phyloP scores from a whole-genome alignment of 2,329 filamentous ascomycete genomes.

The Alternaria metachromatica region DNA sequence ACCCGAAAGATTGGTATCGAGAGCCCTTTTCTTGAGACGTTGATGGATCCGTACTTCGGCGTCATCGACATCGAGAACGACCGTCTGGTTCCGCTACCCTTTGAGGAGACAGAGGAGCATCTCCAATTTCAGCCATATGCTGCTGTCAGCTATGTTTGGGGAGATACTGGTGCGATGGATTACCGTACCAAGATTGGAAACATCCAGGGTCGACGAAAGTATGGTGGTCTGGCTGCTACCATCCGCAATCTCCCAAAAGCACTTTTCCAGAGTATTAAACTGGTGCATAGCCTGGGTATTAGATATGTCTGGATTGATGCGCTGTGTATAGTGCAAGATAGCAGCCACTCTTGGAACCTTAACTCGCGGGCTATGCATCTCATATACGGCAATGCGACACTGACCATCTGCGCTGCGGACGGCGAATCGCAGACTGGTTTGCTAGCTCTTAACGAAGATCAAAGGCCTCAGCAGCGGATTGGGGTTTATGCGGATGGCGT shows the following conservation, averaged over 20 bases:
- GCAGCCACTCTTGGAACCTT: background rate
- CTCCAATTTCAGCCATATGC: background rate
- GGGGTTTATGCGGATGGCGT: background rate
- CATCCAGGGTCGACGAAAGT: background rate
- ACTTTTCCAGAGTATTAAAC: accelerated
- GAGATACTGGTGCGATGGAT: background rate
- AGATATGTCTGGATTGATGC: background rate
- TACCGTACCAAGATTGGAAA: background rate
- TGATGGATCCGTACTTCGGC: background rate
- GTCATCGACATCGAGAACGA: background rate
- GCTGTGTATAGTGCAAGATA: background rate
- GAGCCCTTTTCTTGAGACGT: background rate
- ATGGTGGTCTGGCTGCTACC: background rate
- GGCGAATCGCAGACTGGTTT: background rate
- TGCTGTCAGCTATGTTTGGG: background rate
- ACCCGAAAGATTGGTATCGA: background rate
- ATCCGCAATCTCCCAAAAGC: background rate
- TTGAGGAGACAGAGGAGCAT: too few species aligned
- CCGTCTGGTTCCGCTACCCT: background rate
- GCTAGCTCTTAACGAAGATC: background rate
- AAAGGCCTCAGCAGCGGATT: background rate
- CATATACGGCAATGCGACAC: background rate
- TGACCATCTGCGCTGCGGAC: background rate
- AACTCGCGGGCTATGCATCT: background rate
- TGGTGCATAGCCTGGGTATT: background rate